Conservation (phyloP, 2,329 filamentous ascomycete genomes). For the Fusarium concolor region DNA sequence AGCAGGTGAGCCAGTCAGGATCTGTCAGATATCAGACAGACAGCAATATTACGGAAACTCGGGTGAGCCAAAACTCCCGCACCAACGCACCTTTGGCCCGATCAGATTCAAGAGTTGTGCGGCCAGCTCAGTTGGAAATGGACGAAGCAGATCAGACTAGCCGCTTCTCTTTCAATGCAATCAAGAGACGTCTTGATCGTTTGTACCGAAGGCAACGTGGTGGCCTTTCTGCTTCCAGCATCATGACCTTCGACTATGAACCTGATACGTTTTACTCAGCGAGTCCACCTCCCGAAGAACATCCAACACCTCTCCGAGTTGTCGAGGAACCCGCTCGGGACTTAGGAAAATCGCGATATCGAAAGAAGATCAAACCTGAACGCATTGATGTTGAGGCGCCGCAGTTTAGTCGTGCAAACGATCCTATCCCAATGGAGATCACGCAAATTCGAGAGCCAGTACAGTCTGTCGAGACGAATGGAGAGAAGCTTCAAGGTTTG, state of each 20-base stretch:
- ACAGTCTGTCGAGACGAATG: slow-evolving; percentile 28
- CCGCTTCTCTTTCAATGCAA: slow-evolving; percentile 58
- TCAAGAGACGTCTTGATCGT: slow-evolving; percentile 66
- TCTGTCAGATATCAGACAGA: slow-evolving; percentile 44
- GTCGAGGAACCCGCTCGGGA: slow-evolving; percentile 12
- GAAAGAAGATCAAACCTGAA: slow-evolving; percentile 59
- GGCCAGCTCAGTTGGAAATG: slow-evolving; percentile 69
- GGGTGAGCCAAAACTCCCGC: slow-evolving; percentile 5
- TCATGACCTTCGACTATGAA: slow-evolving; percentile 30
- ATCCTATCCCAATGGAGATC: slow-evolving; percentile 56
- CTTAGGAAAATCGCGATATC: slow-evolving; percentile 49
- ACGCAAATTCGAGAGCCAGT: slow-evolving; percentile 12
- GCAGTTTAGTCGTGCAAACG: slow-evolving; percentile 64
- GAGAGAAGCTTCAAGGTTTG: slow-evolving; percentile 60
- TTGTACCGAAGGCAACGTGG: slow-evolving; percentile 60
- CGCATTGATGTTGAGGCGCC: slow-evolving; percentile 63
- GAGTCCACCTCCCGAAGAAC: slow-evolving; percentile 43
- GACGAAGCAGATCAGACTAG: slow-evolving; percentile 52
- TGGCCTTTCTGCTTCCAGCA: slow-evolving; percentile 39
- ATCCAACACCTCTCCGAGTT: slow-evolving; percentile 38
- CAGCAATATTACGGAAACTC: not conserved
- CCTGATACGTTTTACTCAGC: slow-evolving; percentile 31
- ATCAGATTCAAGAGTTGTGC: slow-evolving; percentile 37
- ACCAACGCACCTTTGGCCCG: slow-evolving; percentile 9
- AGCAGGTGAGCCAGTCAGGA: slow-evolving; percentile 45